Base-by-base conservation (phyloP, 192 early-diverging fungal genomes). In the Pilaira anomala region DNA sequence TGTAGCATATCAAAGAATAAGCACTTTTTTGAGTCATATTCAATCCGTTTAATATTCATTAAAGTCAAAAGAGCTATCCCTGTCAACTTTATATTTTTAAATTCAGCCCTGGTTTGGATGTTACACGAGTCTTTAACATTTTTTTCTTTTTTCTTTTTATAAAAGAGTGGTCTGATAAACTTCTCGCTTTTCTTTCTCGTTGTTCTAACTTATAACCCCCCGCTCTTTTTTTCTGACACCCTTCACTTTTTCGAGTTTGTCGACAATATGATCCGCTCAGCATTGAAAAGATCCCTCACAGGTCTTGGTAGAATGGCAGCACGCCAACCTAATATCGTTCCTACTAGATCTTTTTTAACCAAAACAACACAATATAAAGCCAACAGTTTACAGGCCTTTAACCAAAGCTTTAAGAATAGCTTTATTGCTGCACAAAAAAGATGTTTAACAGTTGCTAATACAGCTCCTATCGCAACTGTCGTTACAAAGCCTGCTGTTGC, bases 401-500 rank as follows among this genome's bases (percentile, higher is more conserved):
- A 36, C 33, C 33, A 36, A 36, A 36, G 7, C 33, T 36, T 36
- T 36, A 36, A 36, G 33, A 36, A 36, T 36, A 36, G 11, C 6
- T 36, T 36, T 9, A 36, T 6, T 36, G 33, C 7, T 36, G 6
- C 11, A 1, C 33, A 36, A 36, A 36, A 36, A 9, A 36, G 33
- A 36, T 36, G 11, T 36, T 6, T 36, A 46, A 46, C 16, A 16
- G 44, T 13, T 7, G 44, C 13, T 11, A n/a, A 3, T 36, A 36
- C 53, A 30, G 18, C 42, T 21, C 13, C n/a, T 1, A 48, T 16
- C 3, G 46, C 25, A 21, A 30, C 26, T 12, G 29, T 62, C 19
- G 51, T 66, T 0, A 53, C 61, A 3, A 66, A 66, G 8, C 83
- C 83, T 33, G 67, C 79, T 62, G 97, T 98, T n/a, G 97, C 90